Conservation (phyloP, 2,329 filamentous ascomycete species). For the Tolypocladium ovalisporum region DNA sequence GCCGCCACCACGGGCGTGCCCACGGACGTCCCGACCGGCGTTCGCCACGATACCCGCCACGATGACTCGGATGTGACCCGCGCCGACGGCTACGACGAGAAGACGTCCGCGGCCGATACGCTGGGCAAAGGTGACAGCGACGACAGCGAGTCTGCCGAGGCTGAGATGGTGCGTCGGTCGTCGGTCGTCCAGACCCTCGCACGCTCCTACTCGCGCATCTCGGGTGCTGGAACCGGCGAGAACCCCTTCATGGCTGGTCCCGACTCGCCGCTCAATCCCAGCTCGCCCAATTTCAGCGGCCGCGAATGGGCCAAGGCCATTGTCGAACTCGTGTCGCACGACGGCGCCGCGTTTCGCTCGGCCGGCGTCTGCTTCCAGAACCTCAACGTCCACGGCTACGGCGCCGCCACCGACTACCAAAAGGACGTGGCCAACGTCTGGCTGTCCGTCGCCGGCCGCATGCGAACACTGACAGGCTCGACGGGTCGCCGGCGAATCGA, state of each 20-base stretch:
- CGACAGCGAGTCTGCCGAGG: conserved; percentile 8
- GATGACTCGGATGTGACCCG: conserved; percentile 13
- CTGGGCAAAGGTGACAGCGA: conserved; percentile 17
- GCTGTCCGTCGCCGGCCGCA: conserved; percentile 34
- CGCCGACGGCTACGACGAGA: conserved; percentile 16
- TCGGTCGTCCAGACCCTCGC: conserved; percentile 46
- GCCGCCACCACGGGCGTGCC: conserved; percentile 31
- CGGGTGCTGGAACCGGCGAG: conserved; percentile 13
- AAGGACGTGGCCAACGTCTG: conserved; percentile 54
- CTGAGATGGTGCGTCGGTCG: conserved; percentile 37
- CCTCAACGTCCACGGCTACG: conserved; percentile 58
- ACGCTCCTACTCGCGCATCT: conserved; percentile 41
- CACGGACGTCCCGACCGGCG: conserved; percentile 3
- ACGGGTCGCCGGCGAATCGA: conserved; percentile 48
- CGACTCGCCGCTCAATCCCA: conserved; percentile 43
- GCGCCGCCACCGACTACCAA: conserved; percentile 59
- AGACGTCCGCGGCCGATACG: conserved; percentile 15
- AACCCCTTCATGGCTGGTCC: conserved; percentile 41
- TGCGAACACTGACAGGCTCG: conserved; percentile 36
- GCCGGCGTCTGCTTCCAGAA: conserved; percentile 57
- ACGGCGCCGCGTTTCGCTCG: conserved; percentile 46
- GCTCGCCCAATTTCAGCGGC: conserved; percentile 40
- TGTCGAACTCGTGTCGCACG: conserved; percentile 37
- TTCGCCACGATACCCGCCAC: conserved; percentile 12
- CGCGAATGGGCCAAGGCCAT: conserved; percentile 51